These are phyloP conservation scores for Arthrobotrys sinensis DNA, from an alignment of 2,329 filamentous ascomycete species.

Conservation along the genomic window DNA sequence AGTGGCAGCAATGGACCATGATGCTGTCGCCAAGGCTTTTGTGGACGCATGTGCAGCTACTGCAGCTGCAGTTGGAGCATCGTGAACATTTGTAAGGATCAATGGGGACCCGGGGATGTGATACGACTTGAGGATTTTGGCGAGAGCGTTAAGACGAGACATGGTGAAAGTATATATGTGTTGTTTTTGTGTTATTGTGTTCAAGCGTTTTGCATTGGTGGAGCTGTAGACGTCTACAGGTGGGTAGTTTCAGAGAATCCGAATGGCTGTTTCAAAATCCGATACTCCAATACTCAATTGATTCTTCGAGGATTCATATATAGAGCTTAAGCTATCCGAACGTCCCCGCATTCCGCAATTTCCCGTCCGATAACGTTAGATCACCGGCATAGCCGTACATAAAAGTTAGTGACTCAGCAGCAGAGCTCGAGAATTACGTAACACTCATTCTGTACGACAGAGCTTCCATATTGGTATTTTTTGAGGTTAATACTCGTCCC, in stretches of 20 bases:
- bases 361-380: conserved; percentile 30
- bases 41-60: conserved; percentile 69
- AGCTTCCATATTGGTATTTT: not conserved
- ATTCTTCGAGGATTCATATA: not conserved
- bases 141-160: conserved; percentile 58
- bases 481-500: too few species aligned
- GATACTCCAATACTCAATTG: not conserved
- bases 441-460: not conserved
- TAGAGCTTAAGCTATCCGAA: not conserved
- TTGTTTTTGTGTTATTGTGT: conserved; percentile 40
- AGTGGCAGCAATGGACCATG: conserved; percentile 71
- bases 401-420: conserved; percentile 24
- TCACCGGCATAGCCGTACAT: conserved; percentile 18
- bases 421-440: not conserved
- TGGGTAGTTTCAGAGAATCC: not conserved
- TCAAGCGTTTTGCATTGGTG: not conserved
- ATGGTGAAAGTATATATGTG: conserved; percentile 9
- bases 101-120: conserved; percentile 72
- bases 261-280: conserved; percentile 13
- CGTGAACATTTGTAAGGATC: conserved; percentile 74
- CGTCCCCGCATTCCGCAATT: conserved; percentile 7
- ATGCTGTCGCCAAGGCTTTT: conserved; percentile 71
- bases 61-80: conserved; percentile 70
- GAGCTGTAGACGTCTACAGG: conserved; percentile 1
- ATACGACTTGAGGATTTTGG: conserved; percentile 68